Base-by-base conservation (phyloP, 1,139 yeast species). In the Yueomyces sp. region DNA sequence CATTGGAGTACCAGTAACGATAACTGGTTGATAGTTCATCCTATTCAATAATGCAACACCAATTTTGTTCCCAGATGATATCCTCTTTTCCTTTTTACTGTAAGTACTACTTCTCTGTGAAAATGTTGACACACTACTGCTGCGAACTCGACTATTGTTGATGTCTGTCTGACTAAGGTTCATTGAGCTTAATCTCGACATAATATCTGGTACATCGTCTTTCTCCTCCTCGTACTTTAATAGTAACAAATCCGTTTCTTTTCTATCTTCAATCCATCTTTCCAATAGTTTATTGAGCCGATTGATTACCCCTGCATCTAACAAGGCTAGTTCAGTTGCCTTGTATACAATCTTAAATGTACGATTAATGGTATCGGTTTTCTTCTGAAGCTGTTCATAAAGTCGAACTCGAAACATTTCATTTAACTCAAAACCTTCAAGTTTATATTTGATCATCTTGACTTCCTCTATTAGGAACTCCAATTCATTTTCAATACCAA, bases 401-500 rank as follows among this genome's bases (percentile, higher is more conserved):
- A 46, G 48, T 7, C 50, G 47, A 19, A 19, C 19, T 19, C 19
- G 19, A 19, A 19, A 19, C 4, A 43, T 48, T 6, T 33, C 36
- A 2, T 44, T 27, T 27, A 39, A 41, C 29, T 29, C 37, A 29
- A 36, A 36, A 19, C 38, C 29, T 11, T 36, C 3, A 25, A 38
- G 36, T 29, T 43, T 44, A 32, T 44, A 31, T 42, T 46, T 40
- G 44, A 39, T 38, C 37, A 42, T 11, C 38, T 64, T 58, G 12
- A 68, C 52, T 34, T 67, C 66, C 2, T 50, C 51, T 3, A 67
- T 45, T 12, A 62, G 46, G 27, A 51, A 53, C 1, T 57, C 56
- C 5, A 72, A 55, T 48, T 74, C 75, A 4, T 59, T 58, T 39
- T 69, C 62, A 41, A 77, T 54, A 46, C 65, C 69, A 11, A 57